phyloP scores from a whole-genome alignment of 1,284 basidiomycete species.

The Porodaedalea pini region DNA sequence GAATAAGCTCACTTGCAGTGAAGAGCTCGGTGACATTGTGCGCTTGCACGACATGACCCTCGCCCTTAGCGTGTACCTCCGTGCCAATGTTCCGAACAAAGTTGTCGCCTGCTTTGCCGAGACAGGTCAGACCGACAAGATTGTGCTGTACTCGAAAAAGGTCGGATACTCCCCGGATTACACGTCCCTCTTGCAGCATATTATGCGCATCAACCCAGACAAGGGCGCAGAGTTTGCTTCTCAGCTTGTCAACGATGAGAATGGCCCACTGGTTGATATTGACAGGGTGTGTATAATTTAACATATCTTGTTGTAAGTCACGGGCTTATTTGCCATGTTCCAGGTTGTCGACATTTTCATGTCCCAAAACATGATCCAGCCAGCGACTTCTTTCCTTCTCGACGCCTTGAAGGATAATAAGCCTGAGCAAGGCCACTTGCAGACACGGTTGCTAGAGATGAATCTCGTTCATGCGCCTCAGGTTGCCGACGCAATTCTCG shows the following conservation, averaged over 20 bases:
- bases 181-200: constrained; percentile 91
- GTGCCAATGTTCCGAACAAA: constrained; percentile 98
- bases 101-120: constrained; percentile 99
- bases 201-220: constrained; percentile 96
- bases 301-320: background rate
- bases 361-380: constrained; percentile 99
- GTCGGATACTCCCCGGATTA: constrained; percentile 96
- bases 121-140: constrained; percentile 98
- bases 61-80: constrained; percentile 97
- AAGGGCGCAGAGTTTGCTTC: constrained; percentile 98
- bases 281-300: constrained; percentile 65
- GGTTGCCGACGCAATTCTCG: constrained; percentile 98
- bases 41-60: constrained; percentile 96
- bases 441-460: constrained; percentile 97
- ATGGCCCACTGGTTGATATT: constrained; percentile 89
- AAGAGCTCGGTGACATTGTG: constrained; percentile 98
- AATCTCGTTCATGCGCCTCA: constrained; percentile 97
- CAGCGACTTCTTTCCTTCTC: constrained; percentile 95
- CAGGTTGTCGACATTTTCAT: constrained; percentile 98
- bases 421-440: constrained; percentile 94
- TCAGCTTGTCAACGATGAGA: constrained; percentile 93
- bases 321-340: background rate
- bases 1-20: constrained; percentile 99
- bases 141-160: constrained; percentile 97
- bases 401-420: constrained; percentile 99